A percentile compares a stretch with the other conserved stretches of the same genome.
These are phyloP conservation scores for Cyclocybe aegerita DNA, from an alignment of 768 basidiomycete species.

Conservation along the genomic window DNA sequence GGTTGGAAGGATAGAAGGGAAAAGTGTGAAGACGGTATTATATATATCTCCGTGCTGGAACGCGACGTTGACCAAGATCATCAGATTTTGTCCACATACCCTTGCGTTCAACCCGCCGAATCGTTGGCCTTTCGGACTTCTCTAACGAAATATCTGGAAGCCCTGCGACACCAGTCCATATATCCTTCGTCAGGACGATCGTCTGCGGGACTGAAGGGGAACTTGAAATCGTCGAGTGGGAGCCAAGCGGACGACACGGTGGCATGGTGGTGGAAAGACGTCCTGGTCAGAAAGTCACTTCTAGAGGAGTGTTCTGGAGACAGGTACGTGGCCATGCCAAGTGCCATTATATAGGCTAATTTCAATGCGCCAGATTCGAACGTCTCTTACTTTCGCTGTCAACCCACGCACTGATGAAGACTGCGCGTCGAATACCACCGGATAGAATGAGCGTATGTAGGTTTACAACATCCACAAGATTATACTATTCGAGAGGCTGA, in stretches of 20 bases:
- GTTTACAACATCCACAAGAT: constrained; percentile 4
- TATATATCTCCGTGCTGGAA: too few species aligned
- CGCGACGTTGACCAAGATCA: too few species aligned
- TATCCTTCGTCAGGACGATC: constrained; percentile 23
- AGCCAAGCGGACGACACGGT: constrained; percentile 6
- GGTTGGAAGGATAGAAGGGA: constrained; percentile 43
- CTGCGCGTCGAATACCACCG: constrained; percentile 12
- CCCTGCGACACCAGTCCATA: constrained; percentile 38
- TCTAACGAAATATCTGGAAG: constrained; percentile 50
- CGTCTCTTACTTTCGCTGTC: constrained; percentile 50
- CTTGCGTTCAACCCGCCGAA: constrained; percentile 52
- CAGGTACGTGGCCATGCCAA: constrained; percentile 29
- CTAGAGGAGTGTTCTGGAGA: constrained; percentile 55
- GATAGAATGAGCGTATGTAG: constrained; percentile 24
- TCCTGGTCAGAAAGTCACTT: constrained; percentile 53
- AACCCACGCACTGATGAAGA: constrained; percentile 45
- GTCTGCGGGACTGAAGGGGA: constrained; percentile 15
- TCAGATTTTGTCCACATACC: constrained; percentile 50
- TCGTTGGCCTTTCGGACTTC: constrained; percentile 50
- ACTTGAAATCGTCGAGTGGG: not conserved
- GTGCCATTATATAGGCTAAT: not conserved
- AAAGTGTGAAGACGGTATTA: constrained; percentile 26
- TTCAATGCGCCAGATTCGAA: constrained; percentile 40
- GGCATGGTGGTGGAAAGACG: constrained; percentile 57
- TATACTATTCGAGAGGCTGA: not conserved